Evolutionary conservation across 139 green algal genomes (phyloP), one percentile per base, ranked within the genome.

Genomic region (Mesotaenium endlicherianum): DNA sequence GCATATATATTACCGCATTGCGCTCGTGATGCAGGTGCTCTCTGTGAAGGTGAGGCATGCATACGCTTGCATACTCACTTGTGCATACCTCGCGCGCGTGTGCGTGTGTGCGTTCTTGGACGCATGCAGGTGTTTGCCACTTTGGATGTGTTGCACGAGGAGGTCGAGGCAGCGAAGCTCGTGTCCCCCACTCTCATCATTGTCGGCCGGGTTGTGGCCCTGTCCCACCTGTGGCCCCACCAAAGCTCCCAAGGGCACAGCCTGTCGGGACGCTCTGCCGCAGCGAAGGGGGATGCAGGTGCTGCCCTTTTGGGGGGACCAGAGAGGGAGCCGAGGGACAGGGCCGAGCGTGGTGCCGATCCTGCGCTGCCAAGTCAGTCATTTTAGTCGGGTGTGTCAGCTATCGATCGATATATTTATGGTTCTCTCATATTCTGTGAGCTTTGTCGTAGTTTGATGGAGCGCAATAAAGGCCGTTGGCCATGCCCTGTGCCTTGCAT

Each of bases 101-200:
- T n/a, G n/a, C n/a, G n/a, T n/a, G n/a, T n/a, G n/a, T n/a, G n/a
- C n/a, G n/a, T 70, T 74, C 0, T 16, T 41, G 36, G 39, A 55
- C 36, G 55, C 11, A 20, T 87, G 42, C 74, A 87, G 82, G 82
- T 97, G 67, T 98, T 93, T 72, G 89, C 90, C 0, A 47, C 74
- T 36, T 70, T 97, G 11, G 64, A 74, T 4, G 69, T 91, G 45
- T 87, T 97, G 39, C 75, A 86, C 0, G 82, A 88, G 1, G 47
- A 70, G 31, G 93, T 94, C 45, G 77, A 78, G 64, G 57, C 31
- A 64, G 91, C 71, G 34, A 60, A 45, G 31, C 91, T 98, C 77
- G 82, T 91, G 69, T 96, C 91, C 1, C 96, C 96, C n/a, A 99
- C 96, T 31, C 91, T 99, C 39, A 91, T 99, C 2, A 82, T 99